Conservation (phyloP, 257 asterid genomes). For the Solanum gracilifrons region DNA sequence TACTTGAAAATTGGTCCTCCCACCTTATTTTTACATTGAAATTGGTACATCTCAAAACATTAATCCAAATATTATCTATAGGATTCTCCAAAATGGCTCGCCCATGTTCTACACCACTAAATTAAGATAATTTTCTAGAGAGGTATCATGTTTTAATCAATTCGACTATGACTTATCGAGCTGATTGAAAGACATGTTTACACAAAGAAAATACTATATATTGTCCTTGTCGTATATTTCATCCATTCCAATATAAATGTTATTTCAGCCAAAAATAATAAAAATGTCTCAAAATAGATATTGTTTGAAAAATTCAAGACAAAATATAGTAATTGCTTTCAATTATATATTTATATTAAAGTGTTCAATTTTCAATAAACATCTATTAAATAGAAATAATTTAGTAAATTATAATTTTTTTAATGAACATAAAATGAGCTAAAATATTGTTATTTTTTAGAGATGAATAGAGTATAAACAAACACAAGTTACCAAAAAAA, state of each 20-base stretch:
- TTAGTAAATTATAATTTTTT: no score
- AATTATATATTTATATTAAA: neutral
- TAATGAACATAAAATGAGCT: neutral
- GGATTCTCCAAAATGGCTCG: neutral
- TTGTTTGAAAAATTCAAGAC: neutral
- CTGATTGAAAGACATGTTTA: neutral
- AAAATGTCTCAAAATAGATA: neutral
- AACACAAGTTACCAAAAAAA: neutral
- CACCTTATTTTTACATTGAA: neutral
- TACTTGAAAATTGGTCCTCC: neutral
- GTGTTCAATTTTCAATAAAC: neutral
- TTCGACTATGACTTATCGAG: neutral
- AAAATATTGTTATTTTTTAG: neutral
- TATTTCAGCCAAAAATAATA: no score
- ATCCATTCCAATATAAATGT: no score
- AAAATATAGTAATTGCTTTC: neutral
- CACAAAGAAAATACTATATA: neutral
- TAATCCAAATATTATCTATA: neutral
- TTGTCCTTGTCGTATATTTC: no score
- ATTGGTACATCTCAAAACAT: neutral
- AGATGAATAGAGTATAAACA: neutral
- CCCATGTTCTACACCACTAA: neutral
- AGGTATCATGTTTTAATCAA: neutral
- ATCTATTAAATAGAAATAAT: no score
- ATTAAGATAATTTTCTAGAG: neutral